Percentiles rank a stretch among this genome's conserved stretches.
phyloP scores from a whole-genome alignment of 176 grass and related monocot species.

The Lolium multiflorum region DNA sequence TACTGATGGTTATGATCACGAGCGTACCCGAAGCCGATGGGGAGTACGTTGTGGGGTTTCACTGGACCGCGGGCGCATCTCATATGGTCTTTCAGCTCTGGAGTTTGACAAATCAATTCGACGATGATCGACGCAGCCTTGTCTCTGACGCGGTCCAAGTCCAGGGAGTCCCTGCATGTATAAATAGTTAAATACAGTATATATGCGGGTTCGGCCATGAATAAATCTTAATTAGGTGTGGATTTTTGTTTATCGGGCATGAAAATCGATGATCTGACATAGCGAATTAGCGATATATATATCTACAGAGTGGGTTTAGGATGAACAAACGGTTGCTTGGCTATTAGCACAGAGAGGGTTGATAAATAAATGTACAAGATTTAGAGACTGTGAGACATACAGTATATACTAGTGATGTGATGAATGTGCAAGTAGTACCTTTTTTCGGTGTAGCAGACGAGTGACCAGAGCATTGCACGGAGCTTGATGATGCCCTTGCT shows the following conservation, averaged over 20 bases:
- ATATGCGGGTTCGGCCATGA: background rate
- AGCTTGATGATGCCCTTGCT: background rate
- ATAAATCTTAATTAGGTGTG: background rate
- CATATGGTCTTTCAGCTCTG: background rate
- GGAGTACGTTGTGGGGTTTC: slow-evolving; percentile 22
- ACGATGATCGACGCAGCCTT: background rate
- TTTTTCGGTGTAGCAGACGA: background rate
- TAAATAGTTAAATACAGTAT: background rate
- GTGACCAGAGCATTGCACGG: background rate
- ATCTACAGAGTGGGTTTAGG: background rate
- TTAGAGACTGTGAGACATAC: too few relatives aligned
- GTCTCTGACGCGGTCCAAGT: background rate
- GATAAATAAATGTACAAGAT: too few relatives aligned
- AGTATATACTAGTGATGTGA: too few relatives aligned
- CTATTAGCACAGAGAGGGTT: too few relatives aligned
- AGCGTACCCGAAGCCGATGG: background rate
- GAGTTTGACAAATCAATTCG: background rate
- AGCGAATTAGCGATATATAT: too few relatives aligned
- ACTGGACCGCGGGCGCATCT: background rate
- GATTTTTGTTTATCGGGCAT: background rate
- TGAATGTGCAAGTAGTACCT: background rate
- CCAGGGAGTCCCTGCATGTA: background rate
- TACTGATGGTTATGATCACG: background rate
- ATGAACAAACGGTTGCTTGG: background rate
- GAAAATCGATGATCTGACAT: background rate